Conservation (phyloP, 225 moss, liverwort and hornwort genomes). For the Pseudisothecium myosuroides region DNA sequence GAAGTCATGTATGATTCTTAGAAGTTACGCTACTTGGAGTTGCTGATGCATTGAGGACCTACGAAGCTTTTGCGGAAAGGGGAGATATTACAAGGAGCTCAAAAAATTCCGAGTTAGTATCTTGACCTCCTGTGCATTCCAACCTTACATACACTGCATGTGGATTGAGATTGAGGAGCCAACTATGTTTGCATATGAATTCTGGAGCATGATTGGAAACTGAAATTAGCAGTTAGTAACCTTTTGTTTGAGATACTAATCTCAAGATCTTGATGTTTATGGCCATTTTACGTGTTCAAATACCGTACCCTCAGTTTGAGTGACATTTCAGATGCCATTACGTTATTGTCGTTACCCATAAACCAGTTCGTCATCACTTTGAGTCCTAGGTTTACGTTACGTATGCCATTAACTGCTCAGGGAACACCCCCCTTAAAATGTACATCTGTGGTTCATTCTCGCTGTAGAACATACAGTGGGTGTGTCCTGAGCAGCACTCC, state of each 20-base stretch:
- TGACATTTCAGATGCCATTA: neutral
- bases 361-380: neutral
- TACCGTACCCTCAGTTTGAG: neutral
- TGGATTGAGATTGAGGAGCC: neutral
- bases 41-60: neutral
- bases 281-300: neutral
- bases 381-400: neutral
- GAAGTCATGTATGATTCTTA: neutral
- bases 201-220: neutral
- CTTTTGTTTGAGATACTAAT: neutral
- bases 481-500: neutral
- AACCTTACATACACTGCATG: neutral
- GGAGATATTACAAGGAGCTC: neutral
- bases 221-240: neutral
- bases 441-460: neutral
- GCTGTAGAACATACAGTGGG: neutral
- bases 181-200: neutral
- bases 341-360: neutral
- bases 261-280: neutral
- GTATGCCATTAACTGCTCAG: neutral
- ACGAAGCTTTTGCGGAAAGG: neutral
- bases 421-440: neutral
- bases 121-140: neutral
- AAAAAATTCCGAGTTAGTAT: neutral
- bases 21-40: neutral